A percentile compares a stretch with the other conserved stretches of the same genome.
Conservation (phyloP, 345 rosid genomes). For the Dipteronia dyeriana region DNA sequence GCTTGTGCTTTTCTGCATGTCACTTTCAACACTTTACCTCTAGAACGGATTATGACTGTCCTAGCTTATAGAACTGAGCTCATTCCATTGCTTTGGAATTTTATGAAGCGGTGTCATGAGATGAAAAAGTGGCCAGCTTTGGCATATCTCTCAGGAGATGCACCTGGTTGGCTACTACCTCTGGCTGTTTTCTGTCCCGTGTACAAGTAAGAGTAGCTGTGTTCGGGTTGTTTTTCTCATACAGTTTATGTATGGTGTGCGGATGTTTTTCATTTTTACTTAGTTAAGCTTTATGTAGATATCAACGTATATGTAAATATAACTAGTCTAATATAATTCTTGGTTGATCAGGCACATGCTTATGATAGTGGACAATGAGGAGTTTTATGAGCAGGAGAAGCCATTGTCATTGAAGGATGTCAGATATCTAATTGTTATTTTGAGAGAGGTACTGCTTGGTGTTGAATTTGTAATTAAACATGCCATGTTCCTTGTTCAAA, state of each 20-base stretch:
- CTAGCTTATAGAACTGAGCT: slow-evolving; percentile 96
- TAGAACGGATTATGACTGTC: slow-evolving; percentile 82
- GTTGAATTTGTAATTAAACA: background rate
- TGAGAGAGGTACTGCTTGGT: slow-evolving; percentile 70
- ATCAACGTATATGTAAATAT: background rate
- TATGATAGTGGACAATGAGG: slow-evolving; percentile 91
- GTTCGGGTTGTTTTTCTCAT: slow-evolving; percentile 8
- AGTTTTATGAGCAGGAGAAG: slow-evolving; percentile 94
- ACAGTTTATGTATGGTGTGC: background rate
- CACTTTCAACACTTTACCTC: slow-evolving; percentile 71
- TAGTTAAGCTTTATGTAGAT: background rate
- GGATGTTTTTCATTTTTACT: slow-evolving; percentile 6
- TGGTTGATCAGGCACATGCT: slow-evolving; percentile 92
- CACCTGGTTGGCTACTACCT: slow-evolving; percentile 94
- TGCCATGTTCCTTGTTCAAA: background rate
- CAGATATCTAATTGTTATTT: slow-evolving; percentile 65
- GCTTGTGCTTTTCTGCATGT: slow-evolving; percentile 92
- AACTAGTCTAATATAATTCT: slow-evolving; percentile 15
- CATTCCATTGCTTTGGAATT: slow-evolving; percentile 87
- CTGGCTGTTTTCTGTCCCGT: slow-evolving; percentile 96
- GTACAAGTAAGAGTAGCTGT: slow-evolving; percentile 70
- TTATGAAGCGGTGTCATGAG: slow-evolving; percentile 87
- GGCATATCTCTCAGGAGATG: slow-evolving; percentile 73
- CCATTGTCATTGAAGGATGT: slow-evolving; percentile 83
- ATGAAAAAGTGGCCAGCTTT: slow-evolving; percentile 77